A percentile compares a stretch with the other conserved stretches of the same genome.
Conservation (phyloP, 345 rosid species). For the Moricandia moricandioides region DNA sequence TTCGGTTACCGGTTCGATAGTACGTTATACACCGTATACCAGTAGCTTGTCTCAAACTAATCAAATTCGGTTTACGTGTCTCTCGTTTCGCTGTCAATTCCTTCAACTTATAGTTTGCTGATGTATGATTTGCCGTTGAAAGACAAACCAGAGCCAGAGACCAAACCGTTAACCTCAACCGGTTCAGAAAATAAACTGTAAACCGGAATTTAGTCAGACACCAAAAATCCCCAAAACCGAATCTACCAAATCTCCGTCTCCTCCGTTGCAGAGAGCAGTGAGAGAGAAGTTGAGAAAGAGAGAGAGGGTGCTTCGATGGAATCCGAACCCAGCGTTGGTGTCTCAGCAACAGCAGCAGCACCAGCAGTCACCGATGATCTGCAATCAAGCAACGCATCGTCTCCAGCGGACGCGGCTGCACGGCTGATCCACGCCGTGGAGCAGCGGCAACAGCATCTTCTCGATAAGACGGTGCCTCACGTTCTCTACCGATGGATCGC, state of each 20-base stretch:
- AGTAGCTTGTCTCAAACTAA: background rate
- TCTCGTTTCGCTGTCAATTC: background rate
- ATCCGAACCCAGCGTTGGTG: constrained; percentile 42
- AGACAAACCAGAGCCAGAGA: background rate
- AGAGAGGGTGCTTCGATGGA: constrained; percentile 16
- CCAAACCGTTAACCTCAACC: constrained; percentile 4
- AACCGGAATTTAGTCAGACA: constrained; percentile 16
- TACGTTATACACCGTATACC: background rate
- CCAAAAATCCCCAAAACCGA: constrained; percentile 7
- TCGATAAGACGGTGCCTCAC: constrained; percentile 73
- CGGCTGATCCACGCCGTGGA: constrained; percentile 45
- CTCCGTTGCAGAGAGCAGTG: constrained; percentile 15
- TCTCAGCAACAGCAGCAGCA: constrained; percentile 16
- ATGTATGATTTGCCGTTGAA: background rate
- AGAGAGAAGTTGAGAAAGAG: background rate
- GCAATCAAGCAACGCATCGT: constrained; percentile 41
- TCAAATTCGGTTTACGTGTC: background rate
- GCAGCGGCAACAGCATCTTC: constrained; percentile 63
- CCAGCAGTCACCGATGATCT: constrained; percentile 27
- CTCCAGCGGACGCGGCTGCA: constrained; percentile 45
- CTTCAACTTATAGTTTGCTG: background rate
- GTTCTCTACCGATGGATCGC: constrained; percentile 65
- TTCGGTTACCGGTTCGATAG: background rate
- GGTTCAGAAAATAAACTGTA: background rate
- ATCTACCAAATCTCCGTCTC: constrained; percentile 30